Evolutionary conservation across 345 rosid genomes (phyloP), one percentile per base, ranked within the genome.

Genomic region (Rubroshorea leprosula): DNA sequence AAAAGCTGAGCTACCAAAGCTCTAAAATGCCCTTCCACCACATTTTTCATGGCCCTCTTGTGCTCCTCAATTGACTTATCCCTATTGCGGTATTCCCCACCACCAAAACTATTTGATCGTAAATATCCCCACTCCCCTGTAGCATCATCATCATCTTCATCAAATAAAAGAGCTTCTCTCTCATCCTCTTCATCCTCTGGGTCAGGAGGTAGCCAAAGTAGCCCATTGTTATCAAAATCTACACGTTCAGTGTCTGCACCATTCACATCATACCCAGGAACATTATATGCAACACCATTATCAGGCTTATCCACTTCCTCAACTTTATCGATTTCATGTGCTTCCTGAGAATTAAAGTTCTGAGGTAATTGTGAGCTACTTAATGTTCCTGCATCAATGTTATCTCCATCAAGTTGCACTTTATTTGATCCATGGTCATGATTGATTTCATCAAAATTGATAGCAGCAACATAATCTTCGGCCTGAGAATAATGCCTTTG

Each of bases 141-240:
- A 67, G 73, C 78, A 63, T 77, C 86, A 20, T 82, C 82, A 2
- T 76, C 80, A 0, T 85, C 90, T 54, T 88, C 90, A 44, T 83
- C 83, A 70, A 83, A 83, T 21, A 83, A 64, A 65, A 69, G 73
- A 54, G 82, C 76, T 85, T 93, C 97, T 74, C 71, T 83, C 68
- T 93, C 99, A 64, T 93, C 99, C 62, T 93, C 96, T 69, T 81
- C 94, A 60, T 93, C 94, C 68, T 77, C 91, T 51, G 97, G 99
- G 69, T 93, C 96, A 35, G 97, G 99, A 26, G 91, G 94, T 26
- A 80, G 71, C 99, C 99, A 93, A 55, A 93, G 78, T 31, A 81
- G 67, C 53, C 85, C 85, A 78, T 79, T 84, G 53, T 72, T 87
- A 83, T 93, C 99, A 75, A 80, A 89, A 76, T 93, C 94, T 39